Evolutionary conservation across 257 asterid genomes (phyloP).

Genomic region (Parsonsia alboflavescens): DNA sequence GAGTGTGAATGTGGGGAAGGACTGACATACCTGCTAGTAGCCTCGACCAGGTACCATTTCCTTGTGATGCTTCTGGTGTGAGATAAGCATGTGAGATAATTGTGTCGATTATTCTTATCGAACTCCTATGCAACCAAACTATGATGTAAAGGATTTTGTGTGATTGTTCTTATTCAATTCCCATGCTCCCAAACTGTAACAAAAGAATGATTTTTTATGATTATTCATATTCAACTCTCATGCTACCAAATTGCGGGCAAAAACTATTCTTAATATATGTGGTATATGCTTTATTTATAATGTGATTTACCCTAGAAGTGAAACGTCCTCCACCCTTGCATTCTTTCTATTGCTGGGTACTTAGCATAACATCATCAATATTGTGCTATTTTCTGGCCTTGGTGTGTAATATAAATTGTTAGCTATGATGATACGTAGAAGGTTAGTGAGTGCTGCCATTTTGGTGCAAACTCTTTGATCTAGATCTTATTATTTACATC

Average conservation of each 20-base stretch:
- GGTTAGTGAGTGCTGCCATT: neutral
- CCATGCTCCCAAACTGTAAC: neutral
- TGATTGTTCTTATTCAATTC: neutral
- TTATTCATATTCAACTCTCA: neutral
- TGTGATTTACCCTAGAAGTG: neutral
- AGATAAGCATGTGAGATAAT: neutral
- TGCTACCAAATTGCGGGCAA: neutral
- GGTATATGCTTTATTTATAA: neutral
- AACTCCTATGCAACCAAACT: neutral
- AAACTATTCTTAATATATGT: neutral
- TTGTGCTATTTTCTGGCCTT: neutral
- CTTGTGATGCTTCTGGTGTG: neutral
- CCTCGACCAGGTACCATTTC: neutral
- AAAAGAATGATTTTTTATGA: too few species aligned
- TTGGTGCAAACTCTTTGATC: neutral
- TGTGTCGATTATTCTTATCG: neutral
- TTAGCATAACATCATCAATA: too few species aligned
- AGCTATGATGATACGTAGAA: neutral
- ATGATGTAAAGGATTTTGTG: neutral
- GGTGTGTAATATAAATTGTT: neutral
- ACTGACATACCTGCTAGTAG: neutral
- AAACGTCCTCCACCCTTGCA: neutral
- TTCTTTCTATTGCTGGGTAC: too few species aligned
- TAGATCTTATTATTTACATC: neutral
- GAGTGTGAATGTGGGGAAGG: neutral